Evolutionary conservation across 108 stramenopile species (phyloP), one percentile per base, ranked within the genome.

Genomic region (Nitzschia inconspicua): DNA sequence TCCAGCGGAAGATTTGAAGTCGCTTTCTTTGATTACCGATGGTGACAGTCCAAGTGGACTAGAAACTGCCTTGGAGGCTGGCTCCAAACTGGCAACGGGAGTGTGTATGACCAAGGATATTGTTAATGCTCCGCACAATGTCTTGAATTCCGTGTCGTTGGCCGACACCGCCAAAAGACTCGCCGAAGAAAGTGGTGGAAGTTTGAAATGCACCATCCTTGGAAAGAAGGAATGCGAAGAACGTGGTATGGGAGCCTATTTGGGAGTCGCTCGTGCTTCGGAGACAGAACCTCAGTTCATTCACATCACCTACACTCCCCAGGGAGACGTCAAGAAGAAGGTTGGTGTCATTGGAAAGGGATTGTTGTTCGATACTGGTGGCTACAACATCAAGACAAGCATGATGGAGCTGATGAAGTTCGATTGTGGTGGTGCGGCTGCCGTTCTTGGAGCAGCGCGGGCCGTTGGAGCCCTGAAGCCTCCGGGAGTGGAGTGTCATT

Each of bases 351-450:
- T 97, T 53, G 96, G 96, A 14, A 97, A 97, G 79, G 99, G 97
- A 9, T 80, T 99, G 0, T 79, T 97, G n/a, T 99, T 98, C 67
- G 99, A 99, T 69, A 91, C 93, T 22, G 99, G 99, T 40, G 99
- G 99, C n/a, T 97, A 97, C 89, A 98, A 99, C 65, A 95, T 99
- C 76, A 99, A 99, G 78, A 92, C 92, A 3, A 64, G 75, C 9
- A 96, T 95, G 96, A 99, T 99, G 84, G 98, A 97, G 65, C 65
- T 96, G 28, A 99, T 99, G 99, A 98, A 99, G 73, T 96, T 99
- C 56, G 99, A 99, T 65, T 98, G 97, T 79, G 99, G 99, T 14
- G 99, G 99, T 11, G 71, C 85, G 24, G 96, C 85, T 8, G 81
- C 81, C 16, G 81, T 77, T 3, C 60, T 82, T 10, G 68, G 97